phyloP scores from a whole-genome alignment of 2,329 filamentous ascomycete species.

The Talaromyces sp. region DNA sequence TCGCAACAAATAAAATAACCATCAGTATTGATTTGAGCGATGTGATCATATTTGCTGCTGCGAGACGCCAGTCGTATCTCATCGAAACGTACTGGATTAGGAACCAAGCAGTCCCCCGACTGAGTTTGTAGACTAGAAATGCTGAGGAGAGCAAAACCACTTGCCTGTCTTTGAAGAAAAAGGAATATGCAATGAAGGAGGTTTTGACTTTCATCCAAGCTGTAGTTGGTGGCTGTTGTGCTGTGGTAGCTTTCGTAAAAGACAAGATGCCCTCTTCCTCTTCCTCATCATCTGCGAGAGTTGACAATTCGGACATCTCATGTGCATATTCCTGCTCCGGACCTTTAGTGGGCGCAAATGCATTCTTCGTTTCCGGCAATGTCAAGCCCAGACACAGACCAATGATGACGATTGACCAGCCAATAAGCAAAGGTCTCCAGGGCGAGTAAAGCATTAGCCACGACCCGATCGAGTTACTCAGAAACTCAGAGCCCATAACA shows the following conservation, averaged over 20 bases:
- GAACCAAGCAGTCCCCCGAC: conserved; percentile 46
- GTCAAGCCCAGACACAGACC: conserved; percentile 33
- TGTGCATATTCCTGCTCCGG: conserved; percentile 1
- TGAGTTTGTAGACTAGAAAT: conserved; percentile 49
- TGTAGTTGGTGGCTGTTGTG: conserved; percentile 13
- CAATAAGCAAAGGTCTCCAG: conserved; percentile 40
- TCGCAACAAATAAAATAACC: conserved; percentile 45
- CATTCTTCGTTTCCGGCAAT: conserved; percentile 41
- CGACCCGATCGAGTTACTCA: conserved; percentile 38
- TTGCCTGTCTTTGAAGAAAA: conserved; percentile 40
- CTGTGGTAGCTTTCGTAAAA: conserved; percentile 14
- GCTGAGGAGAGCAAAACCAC: conserved; percentile 44
- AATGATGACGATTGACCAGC: conserved; percentile 31
- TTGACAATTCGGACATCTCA: conserved; percentile 30
- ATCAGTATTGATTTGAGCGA: conserved; percentile 48
- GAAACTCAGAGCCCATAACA: conserved; percentile 39
- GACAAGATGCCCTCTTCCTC: conserved; percentile 8
- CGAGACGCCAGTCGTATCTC: conserved; percentile 49
- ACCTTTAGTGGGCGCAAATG: conserved; percentile 17
- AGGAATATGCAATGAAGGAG: conserved; percentile 37
- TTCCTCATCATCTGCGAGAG: conserved; percentile 16
- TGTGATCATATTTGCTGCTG: conserved; percentile 41
- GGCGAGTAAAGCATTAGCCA: conserved; percentile 41
- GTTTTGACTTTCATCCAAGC: conserved; percentile 13
- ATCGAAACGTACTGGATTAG: conserved; percentile 52